Percentiles rank a stretch among this genome's conserved stretches.
Conservation (phyloP, 2,329 filamentous ascomycete species). For the Cladosporium sphaerospermum region DNA sequence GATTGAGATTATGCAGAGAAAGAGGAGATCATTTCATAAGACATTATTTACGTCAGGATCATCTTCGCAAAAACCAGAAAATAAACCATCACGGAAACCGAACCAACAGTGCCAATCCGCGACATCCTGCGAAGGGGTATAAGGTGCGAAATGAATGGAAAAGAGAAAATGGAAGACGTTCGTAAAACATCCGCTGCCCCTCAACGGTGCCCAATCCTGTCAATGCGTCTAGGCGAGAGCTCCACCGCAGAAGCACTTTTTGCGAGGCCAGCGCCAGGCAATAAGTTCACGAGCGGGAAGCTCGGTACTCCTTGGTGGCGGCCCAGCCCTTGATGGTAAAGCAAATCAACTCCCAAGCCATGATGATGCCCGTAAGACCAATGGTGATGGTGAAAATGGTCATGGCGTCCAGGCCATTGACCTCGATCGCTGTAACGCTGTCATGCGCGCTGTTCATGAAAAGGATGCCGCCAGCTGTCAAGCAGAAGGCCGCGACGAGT, state of each 20-base stretch:
- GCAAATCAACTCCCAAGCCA: slow-evolving; percentile 74
- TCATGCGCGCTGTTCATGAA: slow-evolving; percentile 88
- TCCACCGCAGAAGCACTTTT: no score
- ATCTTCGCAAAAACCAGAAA: no score
- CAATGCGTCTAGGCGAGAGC: no score
- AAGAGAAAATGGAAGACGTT: no score
- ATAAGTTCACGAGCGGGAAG: not conserved
- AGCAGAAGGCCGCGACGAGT: slow-evolving; percentile 76
- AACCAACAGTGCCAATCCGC: no score
- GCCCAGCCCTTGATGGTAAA: slow-evolving; percentile 89
- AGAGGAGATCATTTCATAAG: not conserved
- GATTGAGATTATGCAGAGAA: not conserved
- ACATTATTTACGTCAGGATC: not conserved
- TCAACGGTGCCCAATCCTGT: no score
- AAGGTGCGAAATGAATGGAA: no score
- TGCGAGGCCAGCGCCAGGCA: no score
- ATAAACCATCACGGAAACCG: no score
- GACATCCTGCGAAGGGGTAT: no score
- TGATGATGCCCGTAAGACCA: slow-evolving; percentile 73
- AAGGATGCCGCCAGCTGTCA: slow-evolving; percentile 79
- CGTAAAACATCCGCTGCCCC: no score
- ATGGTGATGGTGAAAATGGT: slow-evolving; percentile 85
- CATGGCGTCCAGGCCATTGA: slow-evolving; percentile 77
- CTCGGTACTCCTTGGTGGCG: slow-evolving; percentile 29
- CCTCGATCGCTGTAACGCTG: slow-evolving; percentile 69